Conservation (phyloP, 441 rosid genomes). For the Brassica balearica region DNA sequence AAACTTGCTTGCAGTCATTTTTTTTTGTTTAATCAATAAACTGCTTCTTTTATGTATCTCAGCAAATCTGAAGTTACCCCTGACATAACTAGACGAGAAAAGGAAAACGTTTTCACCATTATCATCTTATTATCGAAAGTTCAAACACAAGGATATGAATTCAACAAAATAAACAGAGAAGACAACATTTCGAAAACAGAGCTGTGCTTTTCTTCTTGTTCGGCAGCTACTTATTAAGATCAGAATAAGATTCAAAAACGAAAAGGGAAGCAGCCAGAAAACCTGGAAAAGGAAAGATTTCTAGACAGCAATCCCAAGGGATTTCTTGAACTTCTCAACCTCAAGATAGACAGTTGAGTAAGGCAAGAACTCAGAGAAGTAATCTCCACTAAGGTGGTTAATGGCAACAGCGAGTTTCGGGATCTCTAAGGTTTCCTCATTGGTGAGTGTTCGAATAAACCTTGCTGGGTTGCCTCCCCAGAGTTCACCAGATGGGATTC, state of each 20-base stretch:
- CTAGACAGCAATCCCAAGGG: slow-evolving; percentile 74
- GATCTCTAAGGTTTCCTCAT: slow-evolving; percentile 92
- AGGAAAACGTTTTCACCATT: slow-evolving; percentile 38
- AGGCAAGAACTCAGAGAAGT: slow-evolving; percentile 50
- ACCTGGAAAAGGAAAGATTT: slow-evolving; percentile 43
- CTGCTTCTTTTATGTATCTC: not conserved
- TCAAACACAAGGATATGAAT: slow-evolving; percentile 44
- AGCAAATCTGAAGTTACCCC: not conserved
- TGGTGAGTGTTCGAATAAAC: slow-evolving; percentile 81
- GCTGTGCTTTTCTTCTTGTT: slow-evolving; percentile 47
- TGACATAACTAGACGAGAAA: not conserved
- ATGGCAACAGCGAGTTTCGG: slow-evolving; percentile 97
- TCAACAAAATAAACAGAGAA: slow-evolving; percentile 40
- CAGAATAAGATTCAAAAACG: slow-evolving; percentile 30
- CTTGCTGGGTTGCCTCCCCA: slow-evolving; percentile 99
- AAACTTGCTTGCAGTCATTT: not conserved
- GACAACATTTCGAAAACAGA: slow-evolving; percentile 38
- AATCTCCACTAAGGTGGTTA: slow-evolving; percentile 77
- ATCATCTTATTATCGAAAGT: slow-evolving; percentile 44
- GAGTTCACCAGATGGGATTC: slow-evolving; percentile 95
- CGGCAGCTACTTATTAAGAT: slow-evolving; percentile 66
- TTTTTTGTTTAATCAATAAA: not conserved
- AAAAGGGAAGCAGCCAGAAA: slow-evolving; percentile 13
- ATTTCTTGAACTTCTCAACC: slow-evolving; percentile 92
- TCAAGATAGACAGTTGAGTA: slow-evolving; percentile 81